These are phyloP conservation scores for Papiliotrema terrestris DNA, from an alignment of 1,284 basidiomycete species.

Conservation along the genomic window DNA sequence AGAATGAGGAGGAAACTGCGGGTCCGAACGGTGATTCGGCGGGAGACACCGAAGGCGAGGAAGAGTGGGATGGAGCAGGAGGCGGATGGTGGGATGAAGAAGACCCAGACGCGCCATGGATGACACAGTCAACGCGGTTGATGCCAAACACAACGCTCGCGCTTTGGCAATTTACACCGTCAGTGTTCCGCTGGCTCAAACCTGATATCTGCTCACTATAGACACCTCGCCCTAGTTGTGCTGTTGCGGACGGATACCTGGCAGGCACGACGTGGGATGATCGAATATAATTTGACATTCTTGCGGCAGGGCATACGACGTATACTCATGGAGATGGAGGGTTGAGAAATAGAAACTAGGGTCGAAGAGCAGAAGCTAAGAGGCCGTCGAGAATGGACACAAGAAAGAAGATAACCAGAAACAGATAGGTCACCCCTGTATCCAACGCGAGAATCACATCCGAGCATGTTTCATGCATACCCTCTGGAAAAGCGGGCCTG, in stretches of 20 bases:
- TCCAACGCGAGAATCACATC: not conserved
- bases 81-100: conserved; percentile 45
- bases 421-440: too few relatives aligned
- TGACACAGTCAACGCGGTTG: conserved; percentile 38
- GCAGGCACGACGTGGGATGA: conserved; percentile 70
- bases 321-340: conserved; percentile 41
- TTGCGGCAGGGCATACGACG: conserved; percentile 57
- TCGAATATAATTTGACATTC: conserved; percentile 91
- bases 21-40: not conserved
- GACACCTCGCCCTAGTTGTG: conserved; percentile 70
- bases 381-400: too few relatives aligned
- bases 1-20: not conserved
- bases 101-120: conserved; percentile 45
- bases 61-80: conserved; percentile 21
- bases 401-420: too few relatives aligned
- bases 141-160: conserved; percentile 68
- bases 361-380: not conserved
- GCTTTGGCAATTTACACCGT: conserved; percentile 78
- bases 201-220: conserved; percentile 12
- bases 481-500: too few relatives aligned
- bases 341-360: not conserved
- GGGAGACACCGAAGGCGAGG: conserved; percentile 2
- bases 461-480: too few relatives aligned
- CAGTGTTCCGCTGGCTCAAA: conserved; percentile 26
- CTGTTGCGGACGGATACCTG: conserved; percentile 75